Percentiles rank a stretch among this genome's conserved stretches.
phyloP scores from a whole-genome alignment of 495 filamentous ascomycete genomes.

The Aspergillus haitiensis region DNA sequence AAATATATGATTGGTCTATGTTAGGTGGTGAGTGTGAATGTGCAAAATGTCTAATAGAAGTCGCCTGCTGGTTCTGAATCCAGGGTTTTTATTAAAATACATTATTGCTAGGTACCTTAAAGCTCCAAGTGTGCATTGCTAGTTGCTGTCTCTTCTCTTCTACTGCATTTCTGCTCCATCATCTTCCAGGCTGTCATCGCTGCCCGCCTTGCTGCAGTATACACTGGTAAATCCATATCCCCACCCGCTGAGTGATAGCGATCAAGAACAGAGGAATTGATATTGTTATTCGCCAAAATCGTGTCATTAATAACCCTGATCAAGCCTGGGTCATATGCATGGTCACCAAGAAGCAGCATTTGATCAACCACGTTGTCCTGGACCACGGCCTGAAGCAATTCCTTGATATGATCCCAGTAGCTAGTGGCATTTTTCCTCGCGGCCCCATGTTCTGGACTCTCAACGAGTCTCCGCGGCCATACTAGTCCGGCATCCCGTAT shows the following conservation, averaged over 20 bases:
- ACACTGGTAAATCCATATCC: not conserved
- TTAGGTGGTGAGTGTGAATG: no score
- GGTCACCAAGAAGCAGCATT: not conserved
- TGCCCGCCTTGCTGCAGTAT: not conserved
- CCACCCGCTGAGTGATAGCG: not conserved
- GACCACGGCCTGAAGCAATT: not conserved
- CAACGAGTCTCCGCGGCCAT: not conserved
- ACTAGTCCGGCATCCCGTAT: not conserved
- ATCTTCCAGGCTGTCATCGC: not conserved
- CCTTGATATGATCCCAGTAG: constrained; percentile 2
- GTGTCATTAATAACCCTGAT: not conserved
- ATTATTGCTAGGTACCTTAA: no score
- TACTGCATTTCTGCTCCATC: not conserved
- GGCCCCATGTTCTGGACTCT: not conserved
- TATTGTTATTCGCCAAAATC: not conserved
- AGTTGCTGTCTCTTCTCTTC: no score
- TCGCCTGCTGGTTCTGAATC: no score
- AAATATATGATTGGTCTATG: no score
- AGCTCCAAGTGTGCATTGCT: no score
- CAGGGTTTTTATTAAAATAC: no score
- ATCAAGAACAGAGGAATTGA: constrained; percentile 5
- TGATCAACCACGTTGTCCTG: not conserved
- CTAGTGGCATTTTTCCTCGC: not conserved
- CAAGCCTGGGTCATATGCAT: not conserved
- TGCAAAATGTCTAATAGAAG: no score